Percentiles rank a stretch among this genome's conserved stretches.
Conservation (phyloP, 23 red algal genomes). For the Chondrus crispus region DNA sequence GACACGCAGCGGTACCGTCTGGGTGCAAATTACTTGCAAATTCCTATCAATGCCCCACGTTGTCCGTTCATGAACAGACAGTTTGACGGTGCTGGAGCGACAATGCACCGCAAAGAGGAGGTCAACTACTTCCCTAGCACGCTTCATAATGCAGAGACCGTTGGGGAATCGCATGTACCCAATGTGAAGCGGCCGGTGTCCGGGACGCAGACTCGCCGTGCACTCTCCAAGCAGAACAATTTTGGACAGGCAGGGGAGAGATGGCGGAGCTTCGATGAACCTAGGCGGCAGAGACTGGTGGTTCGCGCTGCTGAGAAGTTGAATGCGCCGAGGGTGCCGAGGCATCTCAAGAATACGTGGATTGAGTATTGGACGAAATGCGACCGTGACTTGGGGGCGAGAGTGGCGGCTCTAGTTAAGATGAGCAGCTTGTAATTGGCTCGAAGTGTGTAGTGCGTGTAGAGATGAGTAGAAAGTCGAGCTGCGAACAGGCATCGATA, state of each 20-base stretch:
- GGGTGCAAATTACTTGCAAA: slow-evolving; percentile 88
- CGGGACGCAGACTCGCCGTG: slow-evolving; percentile 57
- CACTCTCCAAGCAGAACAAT: slow-evolving; percentile 79
- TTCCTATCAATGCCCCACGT: slow-evolving; percentile 93
- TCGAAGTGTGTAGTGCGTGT: too few relatives aligned
- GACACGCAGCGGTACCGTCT: slow-evolving; percentile 98
- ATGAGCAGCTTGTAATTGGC: slow-evolving; percentile 71
- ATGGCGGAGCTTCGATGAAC: slow-evolving; percentile 84
- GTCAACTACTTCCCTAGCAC: slow-evolving; percentile 92
- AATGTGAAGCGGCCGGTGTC: slow-evolving; percentile 35
- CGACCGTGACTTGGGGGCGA: slow-evolving; percentile 73
- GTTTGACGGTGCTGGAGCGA: slow-evolving; percentile 79
- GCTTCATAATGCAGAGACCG: slow-evolving; percentile 32
- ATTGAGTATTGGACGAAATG: slow-evolving; percentile 88
- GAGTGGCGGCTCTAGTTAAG: slow-evolving; percentile 69
- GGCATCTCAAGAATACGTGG: slow-evolving; percentile 73
- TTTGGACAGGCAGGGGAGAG: slow-evolving; percentile 92
- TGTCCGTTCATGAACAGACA: slow-evolving; percentile 82
- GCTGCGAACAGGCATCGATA: not conserved
- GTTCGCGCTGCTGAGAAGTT: slow-evolving; percentile 69
- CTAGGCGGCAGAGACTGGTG: slow-evolving; percentile 78
- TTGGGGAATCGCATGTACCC: slow-evolving; percentile 38
- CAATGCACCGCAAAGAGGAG: slow-evolving; percentile 83
- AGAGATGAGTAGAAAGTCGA: not conserved
- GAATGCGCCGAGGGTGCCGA: slow-evolving; percentile 73